These are phyloP conservation scores for Suhomyces bokatorum DNA, from an alignment of 1,139 yeast genomes.

Conservation along the genomic window DNA sequence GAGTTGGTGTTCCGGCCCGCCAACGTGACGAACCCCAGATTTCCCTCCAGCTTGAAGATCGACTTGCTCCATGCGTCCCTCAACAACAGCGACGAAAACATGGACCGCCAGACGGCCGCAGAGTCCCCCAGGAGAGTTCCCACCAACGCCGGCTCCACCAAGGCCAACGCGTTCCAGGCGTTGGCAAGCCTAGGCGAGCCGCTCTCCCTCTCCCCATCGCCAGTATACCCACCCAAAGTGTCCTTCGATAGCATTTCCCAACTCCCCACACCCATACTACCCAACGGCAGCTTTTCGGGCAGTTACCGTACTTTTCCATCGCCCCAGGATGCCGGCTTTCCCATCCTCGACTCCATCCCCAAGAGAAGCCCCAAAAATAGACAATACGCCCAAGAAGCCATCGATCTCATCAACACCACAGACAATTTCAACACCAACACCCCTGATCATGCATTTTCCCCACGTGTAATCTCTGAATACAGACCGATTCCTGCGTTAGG, in stretches of 20 bases:
- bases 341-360: constrained; percentile 2
- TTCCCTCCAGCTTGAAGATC: constrained; percentile 8
- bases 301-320: constrained; percentile 6
- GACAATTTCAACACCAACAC: neutral
- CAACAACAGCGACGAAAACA: constrained; percentile 8
- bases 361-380: constrained; percentile 7
- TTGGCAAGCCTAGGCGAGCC: constrained; percentile 12
- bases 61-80: constrained; percentile 5
- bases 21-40: constrained; percentile 3
- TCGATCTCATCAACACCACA: too few species aligned
- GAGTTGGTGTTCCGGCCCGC: constrained; percentile 4
- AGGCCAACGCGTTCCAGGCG: neutral
- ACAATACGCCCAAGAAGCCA: neutral
- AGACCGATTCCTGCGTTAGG: constrained; percentile 27
- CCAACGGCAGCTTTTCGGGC: constrained; percentile 14
- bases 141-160: neutral
- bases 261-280: constrained; percentile 21
- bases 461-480: constrained; percentile 38
- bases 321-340: constrained; percentile 5
- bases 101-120: neutral
- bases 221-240: constrained; percentile 1
- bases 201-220: constrained; percentile 7
- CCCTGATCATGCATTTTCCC: neutral
- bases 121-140: neutral
- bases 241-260: constrained; percentile 13